Evolutionary conservation across 164 flowering plant species (phyloP).

Genomic region (Platanus orientalis): DNA sequence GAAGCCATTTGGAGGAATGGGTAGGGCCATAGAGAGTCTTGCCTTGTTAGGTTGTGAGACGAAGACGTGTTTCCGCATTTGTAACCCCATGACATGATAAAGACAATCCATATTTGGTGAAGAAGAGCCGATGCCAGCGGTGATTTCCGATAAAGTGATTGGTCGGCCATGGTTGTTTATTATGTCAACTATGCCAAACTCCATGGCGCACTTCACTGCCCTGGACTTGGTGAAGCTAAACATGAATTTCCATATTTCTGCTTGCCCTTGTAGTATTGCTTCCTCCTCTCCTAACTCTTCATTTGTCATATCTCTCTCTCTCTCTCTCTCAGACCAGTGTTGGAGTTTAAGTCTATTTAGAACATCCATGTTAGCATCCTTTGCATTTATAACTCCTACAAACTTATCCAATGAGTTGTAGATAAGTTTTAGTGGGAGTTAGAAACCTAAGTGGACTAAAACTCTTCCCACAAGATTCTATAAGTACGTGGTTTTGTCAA

Average conservation of each 20-base stretch:
- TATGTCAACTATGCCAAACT: constrained; percentile 43
- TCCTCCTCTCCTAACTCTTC: constrained; percentile 11
- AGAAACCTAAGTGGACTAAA: no score
- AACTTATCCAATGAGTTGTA: no score
- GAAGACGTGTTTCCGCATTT: constrained; percentile 37
- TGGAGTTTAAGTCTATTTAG: no score
- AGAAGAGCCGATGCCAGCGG: constrained; percentile 13
- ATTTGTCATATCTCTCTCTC: no score
- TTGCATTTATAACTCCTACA: no score
- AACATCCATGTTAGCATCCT: no score
- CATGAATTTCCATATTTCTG: constrained; percentile 27
- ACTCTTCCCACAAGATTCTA: no score
- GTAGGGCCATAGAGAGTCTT: constrained; percentile 31
- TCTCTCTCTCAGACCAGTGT: no score
- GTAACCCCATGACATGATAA: constrained; percentile 40
- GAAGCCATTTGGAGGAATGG: constrained; percentile 29
- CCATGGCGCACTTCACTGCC: constrained; percentile 43
- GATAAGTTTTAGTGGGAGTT: no score
- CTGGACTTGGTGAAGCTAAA: constrained; percentile 37
- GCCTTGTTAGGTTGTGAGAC: constrained; percentile 8
- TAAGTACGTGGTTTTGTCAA: no score
- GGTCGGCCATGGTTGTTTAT: constrained; percentile 33
- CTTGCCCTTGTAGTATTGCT: constrained; percentile 29
- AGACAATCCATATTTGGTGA: constrained; percentile 28
- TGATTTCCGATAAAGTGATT: constrained; percentile 31